Evolutionary conservation across 768 basidiomycete genomes (phyloP).

Genomic region (Tephrocybe sp.): DNA sequence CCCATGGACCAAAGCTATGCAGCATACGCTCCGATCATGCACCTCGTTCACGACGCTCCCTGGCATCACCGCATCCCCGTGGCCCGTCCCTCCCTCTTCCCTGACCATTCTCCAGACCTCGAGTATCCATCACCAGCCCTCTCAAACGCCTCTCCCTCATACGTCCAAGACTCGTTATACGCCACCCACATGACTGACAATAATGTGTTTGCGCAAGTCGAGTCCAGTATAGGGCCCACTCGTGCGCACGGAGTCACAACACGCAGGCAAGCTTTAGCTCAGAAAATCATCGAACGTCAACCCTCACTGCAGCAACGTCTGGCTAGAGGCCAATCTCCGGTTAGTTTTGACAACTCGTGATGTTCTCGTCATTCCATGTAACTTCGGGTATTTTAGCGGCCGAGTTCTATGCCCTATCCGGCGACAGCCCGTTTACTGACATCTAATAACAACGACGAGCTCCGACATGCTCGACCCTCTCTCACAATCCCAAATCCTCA

Average conservation of each 20-base stretch:
- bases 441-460: conserved; percentile 29
- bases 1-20: conserved; percentile 6
- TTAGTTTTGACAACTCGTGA: not conserved
- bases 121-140: conserved; percentile 40
- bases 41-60: conserved; percentile 12
- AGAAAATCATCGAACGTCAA: conserved; percentile 7
- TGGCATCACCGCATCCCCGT: conserved; percentile 26
- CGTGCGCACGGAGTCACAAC: conserved; percentile 35
- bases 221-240: conserved; percentile 53
- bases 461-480: conserved; percentile 32
- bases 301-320: conserved; percentile 21
- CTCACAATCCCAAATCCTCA: conserved; percentile 29
- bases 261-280: conserved; percentile 35
- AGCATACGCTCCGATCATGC: not conserved
- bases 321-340: too few species aligned
- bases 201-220: conserved; percentile 45
- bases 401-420: conserved; percentile 32
- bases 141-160: conserved; percentile 35
- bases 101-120: conserved; percentile 30
- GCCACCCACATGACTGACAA: conserved; percentile 16
- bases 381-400: conserved; percentile 17
- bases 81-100: conserved; percentile 13
- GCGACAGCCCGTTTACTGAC: conserved; percentile 40
- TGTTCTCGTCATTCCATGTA: not conserved
- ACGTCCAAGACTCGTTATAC: conserved; percentile 21